Base-by-base conservation (phyloP, 2,329 filamentous ascomycete species). In the Calonectria montana region DNA sequence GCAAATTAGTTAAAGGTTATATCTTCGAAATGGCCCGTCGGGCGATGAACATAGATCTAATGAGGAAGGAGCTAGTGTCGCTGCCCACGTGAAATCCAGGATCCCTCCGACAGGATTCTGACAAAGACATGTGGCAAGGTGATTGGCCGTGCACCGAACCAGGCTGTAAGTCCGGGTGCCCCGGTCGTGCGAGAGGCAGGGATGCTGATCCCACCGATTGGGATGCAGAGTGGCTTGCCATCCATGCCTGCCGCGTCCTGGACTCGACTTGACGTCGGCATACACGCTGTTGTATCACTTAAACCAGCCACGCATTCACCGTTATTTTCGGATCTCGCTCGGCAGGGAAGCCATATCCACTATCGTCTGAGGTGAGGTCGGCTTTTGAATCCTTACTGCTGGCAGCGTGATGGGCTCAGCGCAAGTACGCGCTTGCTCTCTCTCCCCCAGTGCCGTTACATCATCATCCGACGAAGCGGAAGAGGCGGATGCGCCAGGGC, bases 201-300 rank as follows among this genome's bases (percentile, higher is more conserved):
- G 53, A 57, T 57, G 13, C 18, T 57, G 53, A 57, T 57, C 53
- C 53, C 53, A n/a, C 53, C 29, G 53, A 57, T 57, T 57, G 53
- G 53, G 50, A 55, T 21, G 50, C 2, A 55, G 25, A 29, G 50
- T 5, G 12, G 31, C 35, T 37, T 57, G 53, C 53, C 53, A 37
- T 29, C 53, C 53, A 18, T 31, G n/a, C 21, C 31, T 57, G 53
- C 31, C n/a, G n/a, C n/a, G n/a, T n/a, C n/a, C n/a, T n/a, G n/a
- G n/a, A n/a, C n/a, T n/a, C n/a, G n/a, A 37, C 29, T 31, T 31
- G n/a, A 57, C 12, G 29, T 31, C 53, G 53, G 53, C 53, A 57
- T 57, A 57, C 35, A 35, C 53, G 29, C 25, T 16, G 29, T 57
- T 57, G 53, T 37, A 57, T 57, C 53, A 37, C 18, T 35, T 57